These are phyloP conservation scores for Thermochaetoides thermophila DNA, from an alignment of 495 filamentous ascomycete genomes.

Conservation along the genomic window DNA sequence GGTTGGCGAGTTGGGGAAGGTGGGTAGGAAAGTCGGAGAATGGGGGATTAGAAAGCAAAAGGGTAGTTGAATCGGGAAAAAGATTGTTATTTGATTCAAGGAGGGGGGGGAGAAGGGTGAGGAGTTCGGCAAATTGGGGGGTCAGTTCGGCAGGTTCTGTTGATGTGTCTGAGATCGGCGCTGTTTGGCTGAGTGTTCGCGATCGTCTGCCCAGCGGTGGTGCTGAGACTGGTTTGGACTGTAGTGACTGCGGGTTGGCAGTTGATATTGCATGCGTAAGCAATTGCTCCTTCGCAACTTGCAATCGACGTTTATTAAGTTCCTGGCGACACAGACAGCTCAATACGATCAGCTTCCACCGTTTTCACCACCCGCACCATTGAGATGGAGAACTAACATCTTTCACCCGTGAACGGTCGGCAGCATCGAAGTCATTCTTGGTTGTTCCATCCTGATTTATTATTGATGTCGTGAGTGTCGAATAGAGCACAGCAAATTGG, in stretches of 20 bases:
- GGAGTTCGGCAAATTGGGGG: constrained; percentile 24
- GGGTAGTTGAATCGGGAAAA: constrained; percentile 8
- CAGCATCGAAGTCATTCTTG: constrained; percentile 35
- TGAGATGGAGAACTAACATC: constrained; percentile 19
- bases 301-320: constrained; percentile 25
- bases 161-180: too few relatives aligned
- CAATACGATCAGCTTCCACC: not conserved
- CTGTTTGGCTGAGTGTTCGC: constrained; percentile 2
- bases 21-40: constrained; percentile 24
- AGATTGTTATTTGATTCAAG: constrained; percentile 8
- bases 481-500: constrained; percentile 48
- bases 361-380: not conserved
- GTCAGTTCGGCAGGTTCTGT: constrained; percentile 16
- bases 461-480: constrained; percentile 40
- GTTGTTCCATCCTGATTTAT: constrained; percentile 51
- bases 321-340: constrained; percentile 20
- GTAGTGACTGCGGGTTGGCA: constrained; percentile 7
- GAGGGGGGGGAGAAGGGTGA: constrained; percentile 28
- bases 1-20: constrained; percentile 24
- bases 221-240: constrained; percentile 7
- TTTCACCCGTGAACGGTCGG: constrained; percentile 35
- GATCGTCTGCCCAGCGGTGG: constrained; percentile 12
- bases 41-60: constrained; percentile 28
- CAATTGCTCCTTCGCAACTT: constrained; percentile 25
- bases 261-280: constrained; percentile 25